Evolutionary conservation across 179 eudicot species (phyloP).

Genomic region (Drosera spatulata): DNA sequence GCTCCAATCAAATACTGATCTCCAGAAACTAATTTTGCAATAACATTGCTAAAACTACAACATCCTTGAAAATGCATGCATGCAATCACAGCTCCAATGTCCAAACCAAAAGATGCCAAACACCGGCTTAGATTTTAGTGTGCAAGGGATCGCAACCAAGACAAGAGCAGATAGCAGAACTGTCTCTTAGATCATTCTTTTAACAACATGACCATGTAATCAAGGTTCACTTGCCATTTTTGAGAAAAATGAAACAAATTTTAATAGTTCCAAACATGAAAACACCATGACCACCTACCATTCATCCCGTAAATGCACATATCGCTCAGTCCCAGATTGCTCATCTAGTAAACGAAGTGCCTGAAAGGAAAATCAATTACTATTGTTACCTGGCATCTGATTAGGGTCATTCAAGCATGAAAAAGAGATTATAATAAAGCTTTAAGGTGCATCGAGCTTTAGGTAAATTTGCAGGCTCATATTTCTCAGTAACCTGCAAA

Average conservation of each 20-base stretch:
- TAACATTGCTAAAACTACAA: too few relatives aligned
- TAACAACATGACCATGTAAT: neutral
- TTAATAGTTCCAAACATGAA: neutral
- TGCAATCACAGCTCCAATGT: too few relatives aligned
- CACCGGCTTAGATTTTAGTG: too few relatives aligned
- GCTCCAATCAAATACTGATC: too few relatives aligned
- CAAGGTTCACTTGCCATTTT: neutral
- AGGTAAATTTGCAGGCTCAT: slow-evolving; percentile 23
- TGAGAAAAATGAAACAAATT: neutral
- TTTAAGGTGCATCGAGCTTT: slow-evolving; percentile 46
- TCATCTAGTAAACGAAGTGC: slow-evolving; percentile 80
- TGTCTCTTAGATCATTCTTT: neutral
- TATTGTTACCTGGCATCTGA: neutral
- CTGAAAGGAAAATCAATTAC: slow-evolving; percentile 22
- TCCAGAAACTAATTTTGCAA: too few relatives aligned
- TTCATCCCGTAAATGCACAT: slow-evolving; percentile 71
- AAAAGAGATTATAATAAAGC: slow-evolving; percentile 31
- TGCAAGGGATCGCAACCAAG: too few relatives aligned
- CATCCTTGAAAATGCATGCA: too few relatives aligned
- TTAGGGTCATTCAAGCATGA: slow-evolving; percentile 3
- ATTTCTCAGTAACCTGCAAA: slow-evolving; percentile 77
- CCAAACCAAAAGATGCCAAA: too few relatives aligned
- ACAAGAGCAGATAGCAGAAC: too few relatives aligned
- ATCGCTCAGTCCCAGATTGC: slow-evolving; percentile 69
- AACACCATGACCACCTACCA: slow-evolving; percentile 47